Conservation (phyloP, 179 eudicot genomes). For the Pouteria campechiana region DNA sequence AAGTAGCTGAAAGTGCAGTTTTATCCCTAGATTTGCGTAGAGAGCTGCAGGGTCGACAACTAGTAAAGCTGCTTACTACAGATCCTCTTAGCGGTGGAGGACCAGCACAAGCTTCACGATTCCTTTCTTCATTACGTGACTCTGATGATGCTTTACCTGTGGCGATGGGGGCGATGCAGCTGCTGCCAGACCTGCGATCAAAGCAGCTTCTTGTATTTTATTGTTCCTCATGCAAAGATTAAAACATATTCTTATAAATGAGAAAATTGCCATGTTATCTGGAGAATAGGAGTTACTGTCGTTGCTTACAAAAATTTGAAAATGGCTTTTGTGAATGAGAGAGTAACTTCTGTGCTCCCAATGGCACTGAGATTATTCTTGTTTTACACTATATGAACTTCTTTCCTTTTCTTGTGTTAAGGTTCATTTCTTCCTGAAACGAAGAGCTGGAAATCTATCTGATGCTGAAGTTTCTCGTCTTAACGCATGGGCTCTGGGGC, state of each 20-base stretch:
- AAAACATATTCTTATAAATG: no score
- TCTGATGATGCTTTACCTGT: slow-evolving; percentile 94
- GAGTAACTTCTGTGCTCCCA: no score
- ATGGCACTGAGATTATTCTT: neutral
- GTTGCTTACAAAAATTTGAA: no score
- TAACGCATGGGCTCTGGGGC: slow-evolving; percentile 97
- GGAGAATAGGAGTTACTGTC: no score
- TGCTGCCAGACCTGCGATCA: slow-evolving; percentile 83
- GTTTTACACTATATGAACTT: neutral
- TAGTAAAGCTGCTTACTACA: slow-evolving; percentile 92
- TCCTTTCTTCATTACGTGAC: slow-evolving; percentile 87
- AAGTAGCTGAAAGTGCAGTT: slow-evolving; percentile 96
- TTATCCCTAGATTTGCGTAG: slow-evolving; percentile 83
- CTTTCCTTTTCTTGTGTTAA: slow-evolving; percentile 12
- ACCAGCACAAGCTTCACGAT: slow-evolving; percentile 98
- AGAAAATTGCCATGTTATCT: no score
- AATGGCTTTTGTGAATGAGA: no score
- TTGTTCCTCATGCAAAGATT: slow-evolving; percentile 4
- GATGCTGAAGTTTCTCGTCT: slow-evolving; percentile 76
- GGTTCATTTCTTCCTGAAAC: slow-evolving; percentile 98
- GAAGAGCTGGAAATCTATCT: slow-evolving; percentile 83
- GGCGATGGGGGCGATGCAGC: slow-evolving; percentile 98
- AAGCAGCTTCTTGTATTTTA: slow-evolving; percentile 91
- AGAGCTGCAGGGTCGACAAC: slow-evolving; percentile 96
- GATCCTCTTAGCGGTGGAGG: slow-evolving; percentile 98